Evolutionary conservation across 1,284 basidiomycete species (phyloP), one percentile per base, ranked within the genome.

Genomic region (Wallemia ichthyophaga): DNA sequence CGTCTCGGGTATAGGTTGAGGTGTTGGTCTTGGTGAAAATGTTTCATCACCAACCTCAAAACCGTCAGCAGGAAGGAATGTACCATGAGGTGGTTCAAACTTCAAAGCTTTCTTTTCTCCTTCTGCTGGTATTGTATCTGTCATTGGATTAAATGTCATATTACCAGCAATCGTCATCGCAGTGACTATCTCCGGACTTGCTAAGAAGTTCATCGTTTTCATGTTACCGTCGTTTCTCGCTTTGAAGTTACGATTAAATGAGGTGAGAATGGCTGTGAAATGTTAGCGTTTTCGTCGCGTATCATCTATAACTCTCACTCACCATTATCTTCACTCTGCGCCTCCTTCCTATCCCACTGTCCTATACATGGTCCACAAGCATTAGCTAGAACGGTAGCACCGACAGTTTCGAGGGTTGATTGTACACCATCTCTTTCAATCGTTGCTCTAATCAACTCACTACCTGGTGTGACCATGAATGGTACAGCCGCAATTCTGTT

Each of bases 281-380:
- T n/a, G n/a, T n/a, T n/a, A n/a, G n/a, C n/a, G n/a, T n/a, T n/a
- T n/a, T n/a, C n/a, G n/a, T n/a, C n/a, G n/a, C n/a, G n/a, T n/a
- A n/a, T n/a, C n/a, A n/a, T n/a, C 13, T 21, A 56, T 13, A 48
- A 58, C 17, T 27, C 2, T 19, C n/a, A 69, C 74, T 59, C 62
- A 83, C 85, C 85, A 68, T 98, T 98, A 68, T 95, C 85, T 71
- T 95, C 83, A 60, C 78, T 82, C 68, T 86, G 79, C 66, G 82
- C 80, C 63, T 91, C 89, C 60, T 83, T 81, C 54, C 94, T 80
- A 70, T 96, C 89, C 94, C 94, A 99, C 72, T 96, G 94, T 37
- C 94, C 94, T 65, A 98, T 98, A 69, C 94, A 99, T 27, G 94
- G 94, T 59, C 94, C 94, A 66, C 94, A 98, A 1, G 94, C 94